Percentiles rank a stretch among this genome's conserved stretches.
phyloP scores from a whole-genome alignment of 495 filamentous ascomycete species.

The Penicillium malachiteum region DNA sequence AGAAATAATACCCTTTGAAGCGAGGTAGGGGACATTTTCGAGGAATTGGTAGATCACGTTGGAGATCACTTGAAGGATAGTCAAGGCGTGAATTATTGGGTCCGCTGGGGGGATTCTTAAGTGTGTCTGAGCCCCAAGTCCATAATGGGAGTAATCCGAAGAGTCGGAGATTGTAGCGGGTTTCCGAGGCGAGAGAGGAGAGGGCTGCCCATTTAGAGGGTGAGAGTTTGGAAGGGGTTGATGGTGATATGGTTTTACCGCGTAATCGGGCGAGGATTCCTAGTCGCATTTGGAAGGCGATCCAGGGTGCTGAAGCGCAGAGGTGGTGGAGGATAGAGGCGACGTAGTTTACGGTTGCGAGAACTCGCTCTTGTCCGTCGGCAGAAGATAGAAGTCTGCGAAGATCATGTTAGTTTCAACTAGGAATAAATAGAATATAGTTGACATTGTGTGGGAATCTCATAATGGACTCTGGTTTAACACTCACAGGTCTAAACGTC shows the following conservation, averaged over 20 bases:
- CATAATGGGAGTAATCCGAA: conserved; percentile 79
- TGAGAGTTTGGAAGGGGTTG: conserved; percentile 14
- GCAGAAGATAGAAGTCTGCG: conserved; percentile 36
- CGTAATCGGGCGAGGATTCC: conserved; percentile 39
- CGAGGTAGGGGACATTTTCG: conserved; percentile 82
- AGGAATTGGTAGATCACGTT: conserved; percentile 71
- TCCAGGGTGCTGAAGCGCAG: conserved; percentile 38
- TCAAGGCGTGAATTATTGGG: conserved; percentile 48
- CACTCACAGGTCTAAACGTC: conserved; percentile 39
- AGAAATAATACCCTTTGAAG: conserved; percentile 54
- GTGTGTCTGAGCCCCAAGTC: conserved; percentile 61
- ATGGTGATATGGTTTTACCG: conserved; percentile 10
- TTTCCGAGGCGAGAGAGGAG: conserved; percentile 63
- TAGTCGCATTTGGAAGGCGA: conserved; percentile 36
- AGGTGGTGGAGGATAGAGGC: conserved; percentile 42
- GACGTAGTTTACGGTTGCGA: conserved; percentile 41
- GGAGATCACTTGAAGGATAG: conserved; percentile 64
- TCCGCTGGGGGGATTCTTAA: conserved; percentile 51
- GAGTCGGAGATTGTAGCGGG: conserved; percentile 71
- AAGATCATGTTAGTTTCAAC: not conserved
- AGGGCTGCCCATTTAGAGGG: conserved; percentile 46
- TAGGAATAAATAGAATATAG: not conserved
- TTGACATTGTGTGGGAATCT: not conserved
- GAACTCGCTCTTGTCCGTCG: conserved; percentile 33
- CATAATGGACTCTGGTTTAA: not conserved